Percentiles rank a stretch among this genome's conserved stretches.
phyloP scores from a whole-genome alignment of 169 alveolate genomes.

The Eimeria falciformis region DNA sequence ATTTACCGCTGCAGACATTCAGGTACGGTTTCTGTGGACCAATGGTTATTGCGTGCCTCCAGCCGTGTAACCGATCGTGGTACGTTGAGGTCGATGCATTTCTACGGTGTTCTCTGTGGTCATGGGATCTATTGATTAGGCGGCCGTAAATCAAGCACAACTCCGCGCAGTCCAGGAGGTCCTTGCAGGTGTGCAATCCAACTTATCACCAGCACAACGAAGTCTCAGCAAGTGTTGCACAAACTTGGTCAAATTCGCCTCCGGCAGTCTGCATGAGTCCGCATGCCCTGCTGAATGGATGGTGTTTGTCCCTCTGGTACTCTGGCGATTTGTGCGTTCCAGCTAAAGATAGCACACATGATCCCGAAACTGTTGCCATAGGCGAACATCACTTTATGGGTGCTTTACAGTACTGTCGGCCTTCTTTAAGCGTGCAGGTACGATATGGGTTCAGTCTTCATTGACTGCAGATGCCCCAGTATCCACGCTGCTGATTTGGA shows the following conservation, averaged over 20 bases:
- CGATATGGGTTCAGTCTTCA: neutral
- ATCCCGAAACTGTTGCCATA: neutral
- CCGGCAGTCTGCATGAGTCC: too few relatives aligned
- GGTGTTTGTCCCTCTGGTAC: too few relatives aligned
- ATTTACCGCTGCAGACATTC: slow-evolving; percentile 65
- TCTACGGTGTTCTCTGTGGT: neutral
- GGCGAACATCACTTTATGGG: neutral
- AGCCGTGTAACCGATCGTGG: neutral
- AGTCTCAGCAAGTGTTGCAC: too few relatives aligned
- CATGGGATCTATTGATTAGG: neutral
- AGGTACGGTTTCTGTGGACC: neutral
- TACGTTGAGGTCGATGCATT: neutral
- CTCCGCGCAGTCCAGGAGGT: slow-evolving; percentile 58
- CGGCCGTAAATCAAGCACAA: slow-evolving; percentile 63
- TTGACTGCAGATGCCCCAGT: too few relatives aligned
- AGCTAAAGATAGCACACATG: neutral
- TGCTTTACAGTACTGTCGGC: neutral
- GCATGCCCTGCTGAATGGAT: neutral
- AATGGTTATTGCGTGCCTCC: neutral
- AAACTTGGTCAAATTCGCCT: too few relatives aligned
- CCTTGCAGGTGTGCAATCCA: slow-evolving; percentile 38
- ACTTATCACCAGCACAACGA: too few relatives aligned
- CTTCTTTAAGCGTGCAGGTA: slow-evolving; percentile 58
- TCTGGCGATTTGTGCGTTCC: neutral
- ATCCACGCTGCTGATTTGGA: too few relatives aligned